Conservation (phyloP, 306 rosid species). For the Canavalia ensiformis region DNA sequence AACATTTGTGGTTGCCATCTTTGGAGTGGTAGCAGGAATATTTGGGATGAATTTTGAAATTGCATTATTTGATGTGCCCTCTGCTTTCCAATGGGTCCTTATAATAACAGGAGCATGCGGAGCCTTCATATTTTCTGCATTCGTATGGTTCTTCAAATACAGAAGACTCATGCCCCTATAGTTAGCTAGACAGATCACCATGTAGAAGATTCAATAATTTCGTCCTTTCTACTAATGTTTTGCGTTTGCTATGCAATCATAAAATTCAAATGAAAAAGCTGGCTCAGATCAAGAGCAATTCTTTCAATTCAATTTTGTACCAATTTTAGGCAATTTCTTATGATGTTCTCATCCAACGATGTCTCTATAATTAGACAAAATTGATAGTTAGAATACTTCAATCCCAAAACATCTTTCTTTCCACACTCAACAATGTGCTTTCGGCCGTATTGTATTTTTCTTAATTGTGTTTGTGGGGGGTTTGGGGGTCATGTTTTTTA, state of each 20-base stretch:
- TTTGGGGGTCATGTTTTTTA: not conserved
- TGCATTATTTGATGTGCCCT: conserved; percentile 65
- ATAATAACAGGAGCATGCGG: conserved; percentile 79
- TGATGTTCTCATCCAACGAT: conserved; percentile 22
- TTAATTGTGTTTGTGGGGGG: not conserved
- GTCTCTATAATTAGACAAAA: conserved; percentile 25
- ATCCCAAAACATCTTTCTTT: conserved; percentile 18
- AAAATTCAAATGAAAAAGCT: conserved; percentile 32
- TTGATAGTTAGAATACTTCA: conserved; percentile 34
- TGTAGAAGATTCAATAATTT: conserved; percentile 34
- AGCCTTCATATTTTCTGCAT: conserved; percentile 74
- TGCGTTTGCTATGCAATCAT: conserved; percentile 32
- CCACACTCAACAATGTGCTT: not conserved
- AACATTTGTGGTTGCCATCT: conserved; percentile 95
- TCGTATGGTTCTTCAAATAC: conserved; percentile 95
- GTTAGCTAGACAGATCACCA: conserved; percentile 36
- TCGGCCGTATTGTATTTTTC: not conserved
- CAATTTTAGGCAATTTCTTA: conserved; percentile 39
- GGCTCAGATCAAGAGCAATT: conserved; percentile 49
- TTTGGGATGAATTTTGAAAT: conserved; percentile 95
- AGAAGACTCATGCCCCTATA: conserved; percentile 98
- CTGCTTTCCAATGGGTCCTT: conserved; percentile 93
- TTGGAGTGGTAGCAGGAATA: conserved; percentile 96
- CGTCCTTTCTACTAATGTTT: conserved; percentile 20
- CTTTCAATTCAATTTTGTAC: conserved; percentile 51